These are phyloP conservation scores for Spathaspora jeffriesii DNA, from an alignment of 1,139 yeast species.

Conservation along the genomic window DNA sequence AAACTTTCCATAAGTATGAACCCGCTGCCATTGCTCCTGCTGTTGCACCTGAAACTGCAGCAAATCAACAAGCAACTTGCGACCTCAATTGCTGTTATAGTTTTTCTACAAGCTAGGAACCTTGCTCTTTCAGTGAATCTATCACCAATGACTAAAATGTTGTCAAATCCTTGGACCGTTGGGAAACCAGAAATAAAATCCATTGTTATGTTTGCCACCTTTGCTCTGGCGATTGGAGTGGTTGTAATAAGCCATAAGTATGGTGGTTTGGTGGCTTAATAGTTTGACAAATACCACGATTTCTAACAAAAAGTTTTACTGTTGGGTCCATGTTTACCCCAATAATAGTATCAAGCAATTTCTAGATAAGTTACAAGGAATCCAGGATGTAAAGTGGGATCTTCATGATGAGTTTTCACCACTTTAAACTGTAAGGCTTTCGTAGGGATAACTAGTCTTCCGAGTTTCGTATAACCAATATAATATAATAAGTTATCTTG, in stretches of 20 bases:
- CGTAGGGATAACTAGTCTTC: background rate
- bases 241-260: background rate
- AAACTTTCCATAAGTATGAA: too few species aligned
- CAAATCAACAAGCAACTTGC: background rate
- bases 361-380: too few species aligned
- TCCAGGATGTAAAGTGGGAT: too few species aligned
- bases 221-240: background rate
- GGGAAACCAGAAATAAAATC: conserved; percentile 5
- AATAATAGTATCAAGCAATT: too few species aligned
- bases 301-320: too few species aligned
- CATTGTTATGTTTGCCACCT: conserved; percentile 2
- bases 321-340: too few species aligned
- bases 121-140: conserved; percentile 1
- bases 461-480: background rate
- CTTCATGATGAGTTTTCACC: too few species aligned
- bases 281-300: background rate
- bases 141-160: background rate
- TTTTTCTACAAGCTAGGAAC: background rate
- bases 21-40: background rate
- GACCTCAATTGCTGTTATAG: too few species aligned
- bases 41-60: background rate
- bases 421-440: too few species aligned
- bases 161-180: background rate
- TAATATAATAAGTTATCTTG: background rate
- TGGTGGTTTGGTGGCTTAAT: background rate